Evolutionary conservation across 768 basidiomycete species (phyloP).

Genomic region (Amanita molliuscula): DNA sequence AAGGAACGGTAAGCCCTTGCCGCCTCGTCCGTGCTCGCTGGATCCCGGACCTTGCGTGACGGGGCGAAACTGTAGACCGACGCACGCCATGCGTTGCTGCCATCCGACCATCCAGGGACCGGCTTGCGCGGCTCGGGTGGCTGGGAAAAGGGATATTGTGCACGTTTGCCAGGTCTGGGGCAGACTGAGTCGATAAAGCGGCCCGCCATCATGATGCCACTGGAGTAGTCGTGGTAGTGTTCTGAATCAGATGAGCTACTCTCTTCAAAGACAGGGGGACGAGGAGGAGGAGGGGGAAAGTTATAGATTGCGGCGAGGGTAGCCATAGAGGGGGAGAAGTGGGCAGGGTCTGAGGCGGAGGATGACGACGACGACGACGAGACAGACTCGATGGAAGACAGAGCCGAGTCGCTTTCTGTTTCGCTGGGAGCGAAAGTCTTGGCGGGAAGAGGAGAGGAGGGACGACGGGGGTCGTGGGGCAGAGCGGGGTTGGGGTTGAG

Average conservation of each 20-base stretch:
- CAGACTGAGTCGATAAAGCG: conserved; percentile 39
- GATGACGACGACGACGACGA: conserved; percentile 11
- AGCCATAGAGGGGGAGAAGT: conserved; percentile 18
- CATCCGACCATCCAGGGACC: conserved; percentile 64
- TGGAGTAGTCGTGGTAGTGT: conserved; percentile 34
- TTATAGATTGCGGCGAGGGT: conserved; percentile 26
- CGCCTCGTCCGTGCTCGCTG: conserved; percentile 18
- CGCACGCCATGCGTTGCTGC: conserved; percentile 57
- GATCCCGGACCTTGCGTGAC: conserved; percentile 24
- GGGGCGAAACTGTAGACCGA: conserved; percentile 44
- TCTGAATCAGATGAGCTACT: conserved; percentile 10
- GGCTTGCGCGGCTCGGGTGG: conserved; percentile 27
- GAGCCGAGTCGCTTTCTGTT: conserved; percentile 25
- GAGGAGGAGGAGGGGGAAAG: conserved; percentile 45
- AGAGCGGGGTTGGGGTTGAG: conserved; percentile 25
- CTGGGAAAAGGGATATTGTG: conserved; percentile 18
- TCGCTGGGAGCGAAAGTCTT: conserved; percentile 24
- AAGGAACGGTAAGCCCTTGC: conserved; percentile 32
- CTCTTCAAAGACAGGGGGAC: conserved; percentile 31
- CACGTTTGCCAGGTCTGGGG: conserved; percentile 29
- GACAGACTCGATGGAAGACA: conserved; percentile 7
- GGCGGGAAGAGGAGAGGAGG: conserved; percentile 24
- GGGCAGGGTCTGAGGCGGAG: conserved; percentile 23
- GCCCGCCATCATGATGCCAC: conserved; percentile 63
- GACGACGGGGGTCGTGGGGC: conserved; percentile 35